phyloP scores from a whole-genome alignment of 2,329 filamentous ascomycete genomes.

The Colletotrichum australisinense region DNA sequence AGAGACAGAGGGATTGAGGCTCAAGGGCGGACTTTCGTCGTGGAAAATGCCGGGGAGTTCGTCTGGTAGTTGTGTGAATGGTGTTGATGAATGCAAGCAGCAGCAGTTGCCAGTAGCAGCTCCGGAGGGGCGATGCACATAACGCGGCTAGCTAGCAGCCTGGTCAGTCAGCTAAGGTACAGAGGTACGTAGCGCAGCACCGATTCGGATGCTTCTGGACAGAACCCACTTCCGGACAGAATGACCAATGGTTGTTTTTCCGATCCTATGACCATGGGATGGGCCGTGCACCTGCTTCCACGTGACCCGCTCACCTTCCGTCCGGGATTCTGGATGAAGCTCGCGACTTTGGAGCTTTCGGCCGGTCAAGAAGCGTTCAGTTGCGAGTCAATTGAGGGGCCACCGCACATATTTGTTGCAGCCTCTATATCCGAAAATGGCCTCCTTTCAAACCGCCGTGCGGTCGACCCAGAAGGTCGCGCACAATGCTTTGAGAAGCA shows the following conservation, averaged over 20 bases:
- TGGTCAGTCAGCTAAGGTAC: conserved; percentile 39
- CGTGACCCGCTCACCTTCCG: conserved; percentile 23
- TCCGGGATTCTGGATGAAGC: conserved; percentile 29
- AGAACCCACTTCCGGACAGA: background rate
- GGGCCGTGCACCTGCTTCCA: conserved; percentile 19
- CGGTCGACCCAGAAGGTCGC: conserved; percentile 63
- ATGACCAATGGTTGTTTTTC: conserved; percentile 29
- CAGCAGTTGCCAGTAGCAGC: conserved; percentile 11
- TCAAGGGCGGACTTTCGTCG: background rate
- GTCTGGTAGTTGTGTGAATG: conserved; percentile 19
- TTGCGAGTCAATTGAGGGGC: conserved; percentile 39
- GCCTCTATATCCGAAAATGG: conserved; percentile 51
- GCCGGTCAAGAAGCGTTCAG: conserved; percentile 11
- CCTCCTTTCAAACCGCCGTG: conserved; percentile 66
- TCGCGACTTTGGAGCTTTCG: conserved; percentile 28
- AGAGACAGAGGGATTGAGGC: background rate
- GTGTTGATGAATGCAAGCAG: conserved; percentile 28
- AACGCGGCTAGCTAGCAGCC: conserved; percentile 54
- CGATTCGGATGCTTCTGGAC: background rate
- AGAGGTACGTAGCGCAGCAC: conserved; percentile 8
- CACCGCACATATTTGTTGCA: conserved; percentile 22
- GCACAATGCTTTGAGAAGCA: conserved; percentile 61
- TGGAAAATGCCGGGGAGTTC: background rate
- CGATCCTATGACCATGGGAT: conserved; percentile 21
- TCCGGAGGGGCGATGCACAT: conserved; percentile 28